phyloP scores from a whole-genome alignment of 306 rosid species.

The Ormosia semicastrata region DNA sequence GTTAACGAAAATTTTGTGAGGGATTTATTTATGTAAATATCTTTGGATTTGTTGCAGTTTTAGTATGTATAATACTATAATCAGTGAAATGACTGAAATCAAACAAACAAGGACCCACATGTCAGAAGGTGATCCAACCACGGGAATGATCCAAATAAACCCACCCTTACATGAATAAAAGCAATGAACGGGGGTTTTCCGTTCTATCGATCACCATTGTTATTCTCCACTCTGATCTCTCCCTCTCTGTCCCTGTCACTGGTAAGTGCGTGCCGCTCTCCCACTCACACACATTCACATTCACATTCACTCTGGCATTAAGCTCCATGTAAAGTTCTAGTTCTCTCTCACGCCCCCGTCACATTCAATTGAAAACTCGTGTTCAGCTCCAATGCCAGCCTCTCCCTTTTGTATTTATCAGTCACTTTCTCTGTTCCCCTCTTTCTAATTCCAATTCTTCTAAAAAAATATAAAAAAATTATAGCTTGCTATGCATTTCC shows the following conservation, averaged over 20 bases:
- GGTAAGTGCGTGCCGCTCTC: too few species aligned
- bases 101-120: background rate
- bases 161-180: background rate
- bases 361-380: background rate
- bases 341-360: constrained; percentile 17
- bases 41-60: too few species aligned
- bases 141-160: constrained; percentile 24
- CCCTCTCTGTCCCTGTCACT: background rate
- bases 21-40: too few species aligned
- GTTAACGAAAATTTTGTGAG: too few species aligned
- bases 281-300: background rate
- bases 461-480: background rate
- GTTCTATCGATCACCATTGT: background rate
- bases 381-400: background rate
- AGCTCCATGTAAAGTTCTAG: constrained; percentile 2
- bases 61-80: too few species aligned
- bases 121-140: background rate
- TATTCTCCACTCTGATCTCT: background rate
- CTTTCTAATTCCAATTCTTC: too few species aligned
- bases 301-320: background rate
- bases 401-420: background rate
- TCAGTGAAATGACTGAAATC: too few species aligned
- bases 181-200: constrained; percentile 16
- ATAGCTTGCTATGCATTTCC: background rate
- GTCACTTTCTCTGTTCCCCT: background rate